Evolutionary conservation across 768 basidiomycete genomes (phyloP), one percentile per base, ranked within the genome.

Genomic region (Mrakia hoshinonis): DNA sequence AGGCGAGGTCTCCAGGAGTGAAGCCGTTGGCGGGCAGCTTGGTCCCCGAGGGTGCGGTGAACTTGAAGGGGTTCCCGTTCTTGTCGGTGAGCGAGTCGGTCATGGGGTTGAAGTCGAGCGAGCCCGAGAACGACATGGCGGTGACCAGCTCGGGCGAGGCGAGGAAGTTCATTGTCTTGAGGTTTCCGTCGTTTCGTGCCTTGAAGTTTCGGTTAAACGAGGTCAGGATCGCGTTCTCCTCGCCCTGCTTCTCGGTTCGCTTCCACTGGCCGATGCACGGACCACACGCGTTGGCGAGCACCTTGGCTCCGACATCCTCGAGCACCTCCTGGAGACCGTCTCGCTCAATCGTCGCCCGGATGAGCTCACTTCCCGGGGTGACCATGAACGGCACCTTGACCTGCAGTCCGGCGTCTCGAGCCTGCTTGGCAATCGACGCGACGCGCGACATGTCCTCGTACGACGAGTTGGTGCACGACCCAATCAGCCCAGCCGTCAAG

Each of bases 181-280:
- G 83, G 79, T 98, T 98, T 29, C 94, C 96, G 77, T 99, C 96
- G 78, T 99, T 99, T 75, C 96, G 86, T 2, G 93, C 92, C 81
- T 92, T 93, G 85, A 89, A 90, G 79, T 90, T 89, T 54, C 95
- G 86, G 81, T 99, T 98, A 85, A 98, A 98, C 48, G 92, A 96
- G 0, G 95, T 97, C 70, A 99, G 80, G 75, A 98, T 98, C 13
- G 93, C 92, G 79, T 98, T 98, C 77, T 95, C 90, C 79, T 96
- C 90, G 55, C 85, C 87, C 77, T 89, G 85, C 77, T 88, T 87
- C 74, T 92, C 92, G 55, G 88, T 86, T 34, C 96, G 86, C 78
- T 97, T 92, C 96, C 96, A 99, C 87, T 92, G 95, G 58, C 96
- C 96, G 75, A 98, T 99, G 78, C 96, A 99, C 31, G 96, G 96